A percentile compares a stretch with the other conserved stretches of the same genome.
phyloP scores from a whole-genome alignment of 2,329 filamentous ascomycete genomes.

The Aspergillus uvarum region DNA sequence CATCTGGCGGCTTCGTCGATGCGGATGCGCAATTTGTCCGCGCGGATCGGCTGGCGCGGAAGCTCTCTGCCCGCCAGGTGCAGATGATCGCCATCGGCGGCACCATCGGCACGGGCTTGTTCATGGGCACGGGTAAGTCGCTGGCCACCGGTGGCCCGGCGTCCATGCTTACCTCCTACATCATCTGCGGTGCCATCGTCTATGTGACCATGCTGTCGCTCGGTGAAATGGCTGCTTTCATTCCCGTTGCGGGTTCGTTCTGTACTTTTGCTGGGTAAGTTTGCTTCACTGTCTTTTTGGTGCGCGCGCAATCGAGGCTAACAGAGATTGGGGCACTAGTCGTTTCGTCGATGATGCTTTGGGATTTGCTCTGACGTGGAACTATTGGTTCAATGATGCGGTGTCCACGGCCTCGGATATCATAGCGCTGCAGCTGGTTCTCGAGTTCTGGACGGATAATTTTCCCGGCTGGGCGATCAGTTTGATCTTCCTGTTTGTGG shows the following conservation, averaged over 20 bases:
- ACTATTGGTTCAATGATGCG: constrained; percentile 65
- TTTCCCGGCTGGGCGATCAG: constrained; percentile 65
- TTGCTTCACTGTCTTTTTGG: neutral
- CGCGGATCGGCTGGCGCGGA: constrained; percentile 54
- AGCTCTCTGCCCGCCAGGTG: constrained; percentile 61
- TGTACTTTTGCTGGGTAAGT: constrained; percentile 55
- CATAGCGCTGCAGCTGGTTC: constrained; percentile 57
- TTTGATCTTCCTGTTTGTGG: constrained; percentile 59
- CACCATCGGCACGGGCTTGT: constrained; percentile 56
- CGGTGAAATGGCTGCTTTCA: constrained; percentile 61
- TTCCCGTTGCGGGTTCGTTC: constrained; percentile 56
- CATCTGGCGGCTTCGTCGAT: constrained; percentile 12
- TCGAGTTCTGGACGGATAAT: constrained; percentile 62
- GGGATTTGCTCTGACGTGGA: constrained; percentile 48
- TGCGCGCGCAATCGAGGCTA: neutral
- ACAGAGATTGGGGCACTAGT: constrained; percentile 17
- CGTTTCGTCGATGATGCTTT: constrained; percentile 47
- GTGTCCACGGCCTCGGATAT: constrained; percentile 61
- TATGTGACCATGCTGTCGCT: constrained; percentile 60
- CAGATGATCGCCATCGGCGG: constrained; percentile 63
- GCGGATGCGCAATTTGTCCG: constrained; percentile 22
- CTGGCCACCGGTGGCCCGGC: constrained; percentile 61
- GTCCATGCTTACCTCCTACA: constrained; percentile 58
- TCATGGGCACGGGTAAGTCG: constrained; percentile 62
- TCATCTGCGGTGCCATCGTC: constrained; percentile 58